Conservation (phyloP, 1,139 yeast genomes). For the Saccharomycopsis crataegensis region DNA sequence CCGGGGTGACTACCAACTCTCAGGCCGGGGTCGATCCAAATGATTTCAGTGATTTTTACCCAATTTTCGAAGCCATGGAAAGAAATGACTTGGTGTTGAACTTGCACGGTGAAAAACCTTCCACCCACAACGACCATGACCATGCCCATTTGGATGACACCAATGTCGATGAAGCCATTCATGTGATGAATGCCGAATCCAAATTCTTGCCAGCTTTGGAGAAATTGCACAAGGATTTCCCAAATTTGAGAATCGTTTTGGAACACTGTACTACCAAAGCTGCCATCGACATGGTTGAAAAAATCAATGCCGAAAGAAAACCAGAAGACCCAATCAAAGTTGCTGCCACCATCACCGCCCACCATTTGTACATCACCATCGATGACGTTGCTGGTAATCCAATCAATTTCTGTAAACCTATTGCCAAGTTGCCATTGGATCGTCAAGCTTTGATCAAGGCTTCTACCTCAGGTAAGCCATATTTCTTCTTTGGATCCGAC, state of each 20-base stretch:
- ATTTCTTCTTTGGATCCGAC: conserved; percentile 94
- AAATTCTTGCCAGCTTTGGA: conserved; percentile 84
- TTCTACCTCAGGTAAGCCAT: conserved; percentile 87
- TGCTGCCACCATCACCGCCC: conserved; percentile 94
- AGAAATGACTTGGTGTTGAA: conserved; percentile 69
- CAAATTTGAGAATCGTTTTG: conserved; percentile 74
- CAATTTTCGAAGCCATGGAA: conserved; percentile 84
- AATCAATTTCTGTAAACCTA: conserved; percentile 93
- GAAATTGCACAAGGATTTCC: conserved; percentile 76
- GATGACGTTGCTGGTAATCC: conserved; percentile 98
- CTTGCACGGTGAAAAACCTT: conserved; percentile 93
- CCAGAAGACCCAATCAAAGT: conserved; percentile 46
- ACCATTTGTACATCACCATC: conserved; percentile 79
- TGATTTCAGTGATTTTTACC: conserved; percentile 81
- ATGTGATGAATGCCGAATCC: conserved; percentile 90
- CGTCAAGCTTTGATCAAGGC: conserved; percentile 74
- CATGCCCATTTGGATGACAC: conserved; percentile 24
- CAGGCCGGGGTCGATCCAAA: conserved; percentile 90
- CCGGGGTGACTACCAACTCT: conserved; percentile 97
- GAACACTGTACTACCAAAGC: conserved; percentile 94
- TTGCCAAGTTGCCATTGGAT: conserved; percentile 86
- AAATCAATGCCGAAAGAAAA: conserved; percentile 50
- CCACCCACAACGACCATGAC: conserved; percentile 32
- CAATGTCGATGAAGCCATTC: conserved; percentile 41
- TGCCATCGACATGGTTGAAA: conserved; percentile 70